These are phyloP conservation scores for Verticillium tricorpus DNA, from an alignment of 2,329 filamentous ascomycete species.

Conservation along the genomic window DNA sequence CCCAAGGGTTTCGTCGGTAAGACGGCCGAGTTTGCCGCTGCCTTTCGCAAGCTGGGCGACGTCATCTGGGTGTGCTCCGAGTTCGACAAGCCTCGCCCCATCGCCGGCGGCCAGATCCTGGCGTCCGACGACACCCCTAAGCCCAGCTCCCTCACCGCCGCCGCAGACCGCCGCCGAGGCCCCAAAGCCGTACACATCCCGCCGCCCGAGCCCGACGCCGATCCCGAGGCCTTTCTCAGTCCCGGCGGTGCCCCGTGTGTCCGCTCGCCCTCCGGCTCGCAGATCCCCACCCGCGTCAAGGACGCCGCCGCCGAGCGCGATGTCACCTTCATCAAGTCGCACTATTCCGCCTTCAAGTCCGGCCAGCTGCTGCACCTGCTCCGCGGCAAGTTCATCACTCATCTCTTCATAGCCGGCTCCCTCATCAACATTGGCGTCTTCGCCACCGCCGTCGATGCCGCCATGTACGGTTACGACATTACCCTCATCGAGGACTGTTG, in stretches of 20 bases:
- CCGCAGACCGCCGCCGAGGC: slow-evolving; percentile 10
- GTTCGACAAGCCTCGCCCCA: slow-evolving; percentile 59
- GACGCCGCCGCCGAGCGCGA: slow-evolving; percentile 43
- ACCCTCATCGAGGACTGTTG: slow-evolving; percentile 86
- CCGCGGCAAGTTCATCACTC: slow-evolving; percentile 80
- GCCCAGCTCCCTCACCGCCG: slow-evolving; percentile 11
- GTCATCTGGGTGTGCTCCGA: slow-evolving; percentile 83
- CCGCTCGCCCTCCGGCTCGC: slow-evolving; percentile 39
- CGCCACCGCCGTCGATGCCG: slow-evolving; percentile 87
- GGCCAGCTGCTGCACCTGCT: slow-evolving; percentile 71
- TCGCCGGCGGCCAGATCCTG: slow-evolving; percentile 49
- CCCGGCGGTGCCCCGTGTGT: slow-evolving; percentile 37
- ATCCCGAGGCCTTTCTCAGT: slow-evolving; percentile 43
- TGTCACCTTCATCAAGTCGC: slow-evolving; percentile 59
- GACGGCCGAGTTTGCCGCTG: slow-evolving; percentile 60
- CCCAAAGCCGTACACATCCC: neutral
- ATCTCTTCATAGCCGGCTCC: slow-evolving; percentile 84
- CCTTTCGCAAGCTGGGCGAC: slow-evolving; percentile 66
- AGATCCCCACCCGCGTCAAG: slow-evolving; percentile 38
- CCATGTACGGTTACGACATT: slow-evolving; percentile 80
- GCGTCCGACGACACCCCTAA: slow-evolving; percentile 26
- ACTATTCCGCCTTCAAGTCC: slow-evolving; percentile 83
- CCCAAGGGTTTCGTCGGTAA: slow-evolving; percentile 63
- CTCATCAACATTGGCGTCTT: slow-evolving; percentile 85
- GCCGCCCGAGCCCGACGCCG: slow-evolving; percentile 19